Conservation (phyloP, 192 early-diverging fungal species). For the Spizellomyces punctatus region DNA sequence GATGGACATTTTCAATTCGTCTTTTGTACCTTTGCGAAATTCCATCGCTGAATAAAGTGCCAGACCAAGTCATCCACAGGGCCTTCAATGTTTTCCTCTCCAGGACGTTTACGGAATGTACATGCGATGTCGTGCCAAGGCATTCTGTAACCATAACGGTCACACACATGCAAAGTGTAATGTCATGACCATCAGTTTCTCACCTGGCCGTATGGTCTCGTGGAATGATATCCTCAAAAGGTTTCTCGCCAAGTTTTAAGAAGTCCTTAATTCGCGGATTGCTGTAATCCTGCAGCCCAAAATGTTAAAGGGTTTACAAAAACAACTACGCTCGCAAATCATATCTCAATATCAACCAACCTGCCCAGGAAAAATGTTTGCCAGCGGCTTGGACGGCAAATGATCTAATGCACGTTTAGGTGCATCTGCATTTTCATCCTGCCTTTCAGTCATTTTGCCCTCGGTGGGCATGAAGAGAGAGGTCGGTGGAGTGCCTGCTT, state of each 20-base stretch:
- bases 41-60: slow-evolving; percentile 88
- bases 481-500: neutral
- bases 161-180: neutral
- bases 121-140: slow-evolving; percentile 88
- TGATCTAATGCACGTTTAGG: slow-evolving; percentile 7
- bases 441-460: neutral
- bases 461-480: neutral
- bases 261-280: slow-evolving; percentile 86
- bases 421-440: slow-evolving; percentile 4
- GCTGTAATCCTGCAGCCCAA: slow-evolving; percentile 63
- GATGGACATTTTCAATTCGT: slow-evolving; percentile 49
- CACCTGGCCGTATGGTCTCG: slow-evolving; percentile 37
- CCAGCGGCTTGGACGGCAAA: slow-evolving; percentile 15
- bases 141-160: slow-evolving; percentile 51
- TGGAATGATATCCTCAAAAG: slow-evolving; percentile 51
- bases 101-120: slow-evolving; percentile 55
- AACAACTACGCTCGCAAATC: neutral
- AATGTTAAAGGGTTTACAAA: slow-evolving; percentile 55
- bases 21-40: slow-evolving; percentile 70
- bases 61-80: slow-evolving; percentile 79
- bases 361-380: slow-evolving; percentile 48
- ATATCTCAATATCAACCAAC: no score
- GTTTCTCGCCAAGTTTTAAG: slow-evolving; percentile 52
- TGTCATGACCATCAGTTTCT: neutral
- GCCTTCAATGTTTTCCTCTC: slow-evolving; percentile 58